Conservation (phyloP, 2,329 filamentous ascomycete genomes). For the Calonectria fujianensis region DNA sequence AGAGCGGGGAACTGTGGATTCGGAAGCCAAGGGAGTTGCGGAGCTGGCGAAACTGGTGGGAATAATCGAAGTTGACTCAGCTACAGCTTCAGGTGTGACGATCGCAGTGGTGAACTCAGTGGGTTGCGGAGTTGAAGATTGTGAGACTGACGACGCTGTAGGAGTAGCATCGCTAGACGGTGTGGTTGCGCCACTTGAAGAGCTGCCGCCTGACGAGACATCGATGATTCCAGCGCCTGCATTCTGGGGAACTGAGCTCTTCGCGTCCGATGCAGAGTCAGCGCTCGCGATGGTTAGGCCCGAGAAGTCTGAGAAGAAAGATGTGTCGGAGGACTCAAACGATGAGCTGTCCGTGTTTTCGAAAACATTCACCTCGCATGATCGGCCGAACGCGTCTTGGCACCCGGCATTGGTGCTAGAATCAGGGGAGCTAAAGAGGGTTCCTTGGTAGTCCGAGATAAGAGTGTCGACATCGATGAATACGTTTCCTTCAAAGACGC, state of each 20-base stretch:
- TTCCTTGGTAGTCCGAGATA: constrained; percentile 47
- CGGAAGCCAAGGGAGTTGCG: neutral
- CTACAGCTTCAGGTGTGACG: neutral
- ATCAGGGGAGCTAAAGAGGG: constrained; percentile 8
- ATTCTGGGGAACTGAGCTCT: neutral
- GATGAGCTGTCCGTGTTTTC: constrained; percentile 28
- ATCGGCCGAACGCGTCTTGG: constrained; percentile 40
- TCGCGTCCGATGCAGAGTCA: neutral
- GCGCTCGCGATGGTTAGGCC: constrained; percentile 31
- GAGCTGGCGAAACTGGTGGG: neutral
- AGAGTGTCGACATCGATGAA: constrained; percentile 51
- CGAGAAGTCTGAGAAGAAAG: constrained; percentile 45
- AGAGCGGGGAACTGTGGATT: neutral
- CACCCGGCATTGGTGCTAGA: constrained; percentile 53
- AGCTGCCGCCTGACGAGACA: neutral
- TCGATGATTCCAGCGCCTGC: constrained; percentile 20
- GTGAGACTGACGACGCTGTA: too few relatives aligned
- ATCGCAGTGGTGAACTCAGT: neutral
- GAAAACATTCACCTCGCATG: constrained; percentile 43
- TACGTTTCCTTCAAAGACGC: constrained; percentile 55
- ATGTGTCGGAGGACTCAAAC: constrained; percentile 39
- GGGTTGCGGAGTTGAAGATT: neutral
- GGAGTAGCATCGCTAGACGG: neutral
- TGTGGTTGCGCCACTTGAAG: neutral
- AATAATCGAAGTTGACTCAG: neutral